Base-by-base conservation (phyloP, 768 basidiomycete genomes). In the Amanita rimosa region DNA sequence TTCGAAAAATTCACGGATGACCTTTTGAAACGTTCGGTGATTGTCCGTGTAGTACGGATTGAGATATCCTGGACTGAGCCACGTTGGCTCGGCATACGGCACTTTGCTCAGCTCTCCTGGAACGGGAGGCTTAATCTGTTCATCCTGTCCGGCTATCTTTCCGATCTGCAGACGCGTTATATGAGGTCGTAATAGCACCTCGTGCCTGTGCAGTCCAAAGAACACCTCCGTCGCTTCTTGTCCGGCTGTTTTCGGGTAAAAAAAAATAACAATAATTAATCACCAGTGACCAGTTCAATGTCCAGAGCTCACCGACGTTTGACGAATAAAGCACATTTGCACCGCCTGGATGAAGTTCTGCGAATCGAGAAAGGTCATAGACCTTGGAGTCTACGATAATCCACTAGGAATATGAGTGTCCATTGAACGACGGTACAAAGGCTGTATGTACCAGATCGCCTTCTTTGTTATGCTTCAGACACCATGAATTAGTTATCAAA, bases 21-120 rank as follows among this genome's bases (percentile, higher is more conserved):
- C 83, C 49, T 69, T 75, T 57, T 93, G 91, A 64, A 93, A 90
- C 38, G 65, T 69, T 37, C 79, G 66, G 57, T 93, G 91, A 17
- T 74, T 74, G 3, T 81, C 83, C 19, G 72, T 80, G 65, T 85
- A 90, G 62, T 91, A 95, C 0, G 90, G 85, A 51, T 72, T 81
- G 53, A 74, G 69, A 69, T 75, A 89, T 0, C 81, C 84, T 2
- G 67, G 58, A 33, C 66, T 68, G 34, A 92, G 74, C 87, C 88
- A 93, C 0, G 83, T 80, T 6, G 92, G 83, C 57, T 95, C 91
- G 1, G 80, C 88, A 57, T 92, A 94, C 0, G 91, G 91, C 0
- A 93, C 79, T 51, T 71, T 67, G 6, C 85, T 89, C 34, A 83
- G 59, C n/a, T 75, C 76, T 29, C 85, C 89, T 0, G 78, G 69